phyloP scores from a whole-genome alignment of 1,284 basidiomycete genomes.

The Apiotrichum veenhuisii region DNA sequence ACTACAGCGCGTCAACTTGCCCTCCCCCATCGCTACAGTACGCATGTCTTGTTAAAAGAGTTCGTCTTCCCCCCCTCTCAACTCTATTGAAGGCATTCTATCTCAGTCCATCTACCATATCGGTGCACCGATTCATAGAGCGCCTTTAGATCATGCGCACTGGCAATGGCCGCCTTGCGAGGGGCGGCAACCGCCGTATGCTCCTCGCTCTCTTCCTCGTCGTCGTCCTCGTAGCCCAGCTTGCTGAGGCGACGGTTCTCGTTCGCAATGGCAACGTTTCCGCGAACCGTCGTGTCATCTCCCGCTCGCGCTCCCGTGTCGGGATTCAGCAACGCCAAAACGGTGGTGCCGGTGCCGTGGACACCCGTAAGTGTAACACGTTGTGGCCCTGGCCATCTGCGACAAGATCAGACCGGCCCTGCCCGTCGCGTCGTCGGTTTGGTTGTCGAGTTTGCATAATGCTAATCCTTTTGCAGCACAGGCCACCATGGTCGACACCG shows the following conservation, averaged over 20 bases:
- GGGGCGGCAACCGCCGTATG: slow-evolving; percentile 14
- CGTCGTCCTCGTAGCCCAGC: slow-evolving; percentile 9
- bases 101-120: not conserved
- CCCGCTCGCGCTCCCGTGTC: not conserved
- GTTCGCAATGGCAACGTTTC: not conserved
- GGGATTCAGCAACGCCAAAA: not conserved
- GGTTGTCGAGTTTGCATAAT: not conserved
- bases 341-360: too few relatives aligned
- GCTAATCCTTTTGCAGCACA: slow-evolving; percentile 1
- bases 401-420: not conserved
- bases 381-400: not conserved
- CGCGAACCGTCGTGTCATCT: not conserved
- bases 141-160: slow-evolving; percentile 1
- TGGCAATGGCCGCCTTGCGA: slow-evolving; percentile 13
- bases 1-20: not conserved
- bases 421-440: not conserved
- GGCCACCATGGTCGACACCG: not conserved
- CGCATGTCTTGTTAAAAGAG: not conserved
- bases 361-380: not conserved
- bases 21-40: not conserved
- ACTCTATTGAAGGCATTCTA: not conserved
- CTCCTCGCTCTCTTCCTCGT: slow-evolving; percentile 15
- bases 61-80: not conserved
- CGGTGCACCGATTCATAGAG: not conserved
- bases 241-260: not conserved